Evolutionary conservation across 345 rosid genomes (phyloP).

Genomic region (Dimocarpus longan): DNA sequence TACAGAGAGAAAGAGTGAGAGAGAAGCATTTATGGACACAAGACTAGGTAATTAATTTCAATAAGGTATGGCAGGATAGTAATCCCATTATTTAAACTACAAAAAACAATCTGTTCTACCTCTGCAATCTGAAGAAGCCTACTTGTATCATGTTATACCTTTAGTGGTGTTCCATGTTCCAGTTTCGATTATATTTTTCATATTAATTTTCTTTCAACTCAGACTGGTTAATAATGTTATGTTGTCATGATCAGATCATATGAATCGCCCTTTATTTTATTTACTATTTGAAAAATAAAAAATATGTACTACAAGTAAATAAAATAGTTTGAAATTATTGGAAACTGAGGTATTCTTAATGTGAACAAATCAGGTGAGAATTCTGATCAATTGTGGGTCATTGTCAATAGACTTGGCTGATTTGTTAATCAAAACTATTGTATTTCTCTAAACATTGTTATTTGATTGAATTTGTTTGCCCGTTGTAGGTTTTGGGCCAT

Average conservation of each 20-base stretch:
- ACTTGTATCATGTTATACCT: neutral
- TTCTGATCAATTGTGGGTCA: neutral
- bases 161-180: neutral
- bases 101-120: neutral
- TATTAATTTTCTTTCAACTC: neutral
- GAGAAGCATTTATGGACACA: neutral
- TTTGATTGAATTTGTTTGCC: conserved; percentile 6
- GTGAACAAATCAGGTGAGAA: neutral
- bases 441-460: neutral
- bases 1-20: neutral
- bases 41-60: neutral
- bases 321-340: neutral
- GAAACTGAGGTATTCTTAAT: neutral
- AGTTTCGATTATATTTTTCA: neutral
- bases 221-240: neutral
- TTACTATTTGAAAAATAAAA: neutral
- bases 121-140: neutral
- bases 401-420: neutral
- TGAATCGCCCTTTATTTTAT: neutral
- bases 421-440: conserved; percentile 1
- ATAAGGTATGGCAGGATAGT: neutral
- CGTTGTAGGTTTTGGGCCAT: conserved; percentile 55
- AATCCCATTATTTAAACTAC: neutral
- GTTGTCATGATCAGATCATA: conserved; percentile 9
- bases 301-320: neutral